Base-by-base conservation (phyloP, 805 yeast species). In the Brettanomyces anomalus region DNA sequence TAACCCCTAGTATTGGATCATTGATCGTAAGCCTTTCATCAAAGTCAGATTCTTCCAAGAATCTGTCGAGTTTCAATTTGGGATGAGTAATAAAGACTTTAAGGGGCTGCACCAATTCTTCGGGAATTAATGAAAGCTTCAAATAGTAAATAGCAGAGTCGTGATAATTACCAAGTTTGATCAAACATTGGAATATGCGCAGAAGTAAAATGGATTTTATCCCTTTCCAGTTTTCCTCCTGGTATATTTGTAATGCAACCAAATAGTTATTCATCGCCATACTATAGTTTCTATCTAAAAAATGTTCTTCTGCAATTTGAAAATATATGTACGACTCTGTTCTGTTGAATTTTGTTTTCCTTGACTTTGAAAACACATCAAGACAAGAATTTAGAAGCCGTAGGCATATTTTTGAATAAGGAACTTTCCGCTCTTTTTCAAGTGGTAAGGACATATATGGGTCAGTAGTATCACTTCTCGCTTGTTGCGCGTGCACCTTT, bases 261-360 rank as follows among this genome's bases (percentile, higher is more conserved):
- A 69, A 64, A 48, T 57, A 72, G 43, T 65, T 60, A 43, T 66
- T 66, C 21, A 67, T 54, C 0, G 80, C 70, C 55, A 62, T 61
- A 8, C 65, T 66, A 49, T 51, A 72, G 36, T 70, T 60, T 6
- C 50, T 37, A 28, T 42, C 33, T 1, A 43, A 36, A 43, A 53
- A 67, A 47, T 67, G 64, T 42, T 66, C 71, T 38, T 77, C 78
- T 1, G 74, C 87, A 7, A 79, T 55, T 47, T 72, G 67, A 59
- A 68, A 74, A 49, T 68, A 65, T 13, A 74, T 56, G 50, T 64
- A 73, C 0, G 69, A 59, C 26, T 69, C 65, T 3, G 68, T 46
- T 46, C 78, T 57, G 28, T 52, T 57, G 49, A 69, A 66, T 35
- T 54, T 61, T 1, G 60, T 39, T 32, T 56, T 51, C 39, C 60